Evolutionary conservation across 495 filamentous ascomycete genomes (phyloP), one percentile per base, ranked within the genome.

Genomic region (Letharia columbiana): DNA sequence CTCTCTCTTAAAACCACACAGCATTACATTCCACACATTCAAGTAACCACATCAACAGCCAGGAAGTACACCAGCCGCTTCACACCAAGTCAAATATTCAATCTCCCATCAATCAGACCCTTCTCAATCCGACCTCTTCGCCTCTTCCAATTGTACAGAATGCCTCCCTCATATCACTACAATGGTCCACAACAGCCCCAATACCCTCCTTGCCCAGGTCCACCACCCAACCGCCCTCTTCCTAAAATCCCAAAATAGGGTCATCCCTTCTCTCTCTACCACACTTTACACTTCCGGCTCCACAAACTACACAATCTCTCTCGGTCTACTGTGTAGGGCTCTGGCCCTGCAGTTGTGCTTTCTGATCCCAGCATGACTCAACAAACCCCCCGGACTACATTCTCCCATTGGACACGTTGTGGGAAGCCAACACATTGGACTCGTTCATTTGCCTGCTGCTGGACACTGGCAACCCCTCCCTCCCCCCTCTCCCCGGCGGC

Each of bases 51-150:
- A 35, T 35, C 31, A 33, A 56, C 28, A 33, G 2, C 10, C 54
- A 37, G 0, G 5, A 4, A 52, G 11, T 10, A 37, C 33, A 12
- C 20, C 28, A 33, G 28, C 31, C 28, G 13, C 12, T 9, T 6
- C 8, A 57, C 54, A 57, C 13, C 54, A 37, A 37, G 54, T 33
- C 28, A 13, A 10, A 35, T 11, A 17, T 12, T 18, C 54, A 57
- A 15, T n/a, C 33, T 57, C 15, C 52, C 2, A 13, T 56, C 33
- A 20, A 4, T 9, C 4, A 35, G 28, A 31, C 49, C 31, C 49
- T 31, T 84, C 91, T 68, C 91, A 84, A 61, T 86, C 96, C 69
- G 96, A 92, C 77, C 86, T 91, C 71, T 93, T 89, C 35, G n/a
- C 33, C 58, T 41, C 7, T 40, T 9, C 35, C n/a, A 33, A 61